Base-by-base conservation (phyloP, 2,329 filamentous ascomycete genomes). In the Colletotrichum aenigma region DNA sequence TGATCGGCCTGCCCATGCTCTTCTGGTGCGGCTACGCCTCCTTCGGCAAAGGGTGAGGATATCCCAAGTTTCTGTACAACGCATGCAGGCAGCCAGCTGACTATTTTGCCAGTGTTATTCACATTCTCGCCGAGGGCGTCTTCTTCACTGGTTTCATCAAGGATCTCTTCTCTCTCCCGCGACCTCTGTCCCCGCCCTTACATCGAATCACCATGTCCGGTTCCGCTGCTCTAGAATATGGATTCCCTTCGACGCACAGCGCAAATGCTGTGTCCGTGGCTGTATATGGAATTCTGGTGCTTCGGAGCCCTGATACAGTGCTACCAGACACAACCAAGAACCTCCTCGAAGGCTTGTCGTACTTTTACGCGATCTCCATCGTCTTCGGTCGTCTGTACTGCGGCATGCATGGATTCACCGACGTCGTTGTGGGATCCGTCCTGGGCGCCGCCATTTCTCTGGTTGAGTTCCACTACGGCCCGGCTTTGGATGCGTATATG, bases 121-220 rank as follows among this genome's bases (percentile, higher is more conserved):
- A 95, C 82, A 93, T 96, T 76, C 89, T 96, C 73, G 95, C 94
- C 26, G 88, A 90, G 16, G 95, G 95, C 55, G 95, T 96, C 78
- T 96, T 96, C 86, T 94, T 94, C 84, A 98, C 95, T 73, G 97
- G 97, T 74, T 98, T 98, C 84, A 86, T 98, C 80, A 99, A 99
- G 83, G 97, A 99, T 84, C 90, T 98, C 85, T 91, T 96, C 81
- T 98, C 97, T 81, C 91, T 99, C 21, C 97, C 97, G 16, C 92
- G 97, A 32, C 97, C 97, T 2, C 88, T 98, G 26, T 98, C 96
- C 6, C 97, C 97, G 24, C 97, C 97, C 2, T 89, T 99, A 18
- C 93, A 97, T 75, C 93, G 97, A 69, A 98, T 99, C 83, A 98
- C 96, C 79, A 98, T 98, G 96, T 98, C 96, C 66, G 96, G 96